Percentiles rank a stretch among this genome's conserved stretches.
Conservation (phyloP, 176 grass and related monocot genomes). For the Cenchrus americanus region DNA sequence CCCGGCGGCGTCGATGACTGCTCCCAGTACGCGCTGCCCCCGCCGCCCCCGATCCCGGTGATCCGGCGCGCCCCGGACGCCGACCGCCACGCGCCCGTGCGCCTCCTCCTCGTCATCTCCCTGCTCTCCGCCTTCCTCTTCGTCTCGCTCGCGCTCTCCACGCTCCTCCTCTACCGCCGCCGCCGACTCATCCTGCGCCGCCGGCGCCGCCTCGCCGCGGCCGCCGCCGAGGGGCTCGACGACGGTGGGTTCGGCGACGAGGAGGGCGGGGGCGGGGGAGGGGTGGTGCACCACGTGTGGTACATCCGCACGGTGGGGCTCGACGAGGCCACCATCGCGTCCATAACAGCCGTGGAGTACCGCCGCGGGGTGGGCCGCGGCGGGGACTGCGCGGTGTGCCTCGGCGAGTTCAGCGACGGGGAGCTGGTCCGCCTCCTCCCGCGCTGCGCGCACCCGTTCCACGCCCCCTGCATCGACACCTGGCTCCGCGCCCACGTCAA, state of each 20-base stretch:
- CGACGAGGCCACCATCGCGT: slow-evolving; percentile 74
- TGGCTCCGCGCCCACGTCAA: slow-evolving; percentile 83
- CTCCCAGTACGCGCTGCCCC: slow-evolving; percentile 32
- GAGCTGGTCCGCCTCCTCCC: slow-evolving; percentile 79
- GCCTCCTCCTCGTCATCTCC: slow-evolving; percentile 52
- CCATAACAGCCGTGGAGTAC: slow-evolving; percentile 71
- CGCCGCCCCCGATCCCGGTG: slow-evolving; percentile 15
- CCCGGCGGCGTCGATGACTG: slow-evolving; percentile 14
- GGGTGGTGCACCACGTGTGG: slow-evolving; percentile 71
- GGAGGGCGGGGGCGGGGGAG: slow-evolving; percentile 42
- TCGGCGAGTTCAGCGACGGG: slow-evolving; percentile 76
- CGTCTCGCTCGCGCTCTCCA: slow-evolving; percentile 53
- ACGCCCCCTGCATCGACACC: slow-evolving; percentile 78
- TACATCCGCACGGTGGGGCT: slow-evolving; percentile 80
- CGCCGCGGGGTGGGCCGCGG: slow-evolving; percentile 32
- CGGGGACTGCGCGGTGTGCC: slow-evolving; percentile 76
- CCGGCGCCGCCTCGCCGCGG: slow-evolving; percentile 5
- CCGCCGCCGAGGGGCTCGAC: not conserved
- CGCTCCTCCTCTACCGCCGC: slow-evolving; percentile 62
- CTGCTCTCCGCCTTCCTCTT: slow-evolving; percentile 58
- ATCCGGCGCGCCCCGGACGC: not conserved
- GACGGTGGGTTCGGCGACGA: slow-evolving; percentile 35
- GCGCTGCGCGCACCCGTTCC: slow-evolving; percentile 76
- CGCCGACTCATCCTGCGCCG: slow-evolving; percentile 44
- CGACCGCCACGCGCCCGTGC: slow-evolving; percentile 42